Percentiles rank a stretch among this genome's conserved stretches.
These are phyloP conservation scores for Ophiostoma tasmaniense DNA, from an alignment of 2,329 filamentous ascomycete species.

Conservation along the genomic window DNA sequence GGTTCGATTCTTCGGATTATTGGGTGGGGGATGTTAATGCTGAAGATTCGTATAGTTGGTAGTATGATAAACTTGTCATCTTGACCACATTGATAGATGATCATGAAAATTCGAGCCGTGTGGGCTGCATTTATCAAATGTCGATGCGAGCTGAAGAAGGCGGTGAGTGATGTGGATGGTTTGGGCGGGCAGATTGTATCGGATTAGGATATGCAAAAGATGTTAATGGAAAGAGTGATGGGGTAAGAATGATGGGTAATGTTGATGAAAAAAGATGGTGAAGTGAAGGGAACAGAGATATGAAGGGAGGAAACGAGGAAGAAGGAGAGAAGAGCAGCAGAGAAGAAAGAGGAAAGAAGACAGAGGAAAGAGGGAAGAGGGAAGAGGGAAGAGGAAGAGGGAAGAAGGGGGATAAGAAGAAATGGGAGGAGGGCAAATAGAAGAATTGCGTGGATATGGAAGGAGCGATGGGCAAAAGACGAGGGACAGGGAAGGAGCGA, in stretches of 20 bases:
- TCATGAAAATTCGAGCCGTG: neutral
- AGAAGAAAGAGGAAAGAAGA: neutral
- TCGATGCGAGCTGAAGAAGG: neutral
- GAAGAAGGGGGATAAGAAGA: neutral
- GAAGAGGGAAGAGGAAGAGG: neutral
- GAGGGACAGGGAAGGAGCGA: constrained; percentile 5
- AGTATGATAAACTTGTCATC: neutral
- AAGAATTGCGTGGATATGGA: neutral
- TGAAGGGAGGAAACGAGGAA: neutral
- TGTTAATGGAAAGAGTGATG: neutral
- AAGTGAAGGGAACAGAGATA: constrained; percentile 14
- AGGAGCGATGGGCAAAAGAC: constrained; percentile 7
- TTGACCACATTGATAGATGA: neutral
- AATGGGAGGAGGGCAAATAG: constrained; percentile 6
- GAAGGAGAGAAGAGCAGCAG: neutral
- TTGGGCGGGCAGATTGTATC: neutral
- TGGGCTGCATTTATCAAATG: neutral
- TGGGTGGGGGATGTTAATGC: neutral
- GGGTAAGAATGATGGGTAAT: neutral
- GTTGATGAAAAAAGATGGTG: constrained; percentile 9
- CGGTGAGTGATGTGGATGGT: neutral
- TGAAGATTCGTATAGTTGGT: neutral
- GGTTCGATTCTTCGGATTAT: neutral
- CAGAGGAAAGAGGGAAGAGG: neutral
- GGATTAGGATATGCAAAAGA: neutral